phyloP scores from a whole-genome alignment of 176 grass and related monocot species.

The Rhipidocladum racemiflorum region DNA sequence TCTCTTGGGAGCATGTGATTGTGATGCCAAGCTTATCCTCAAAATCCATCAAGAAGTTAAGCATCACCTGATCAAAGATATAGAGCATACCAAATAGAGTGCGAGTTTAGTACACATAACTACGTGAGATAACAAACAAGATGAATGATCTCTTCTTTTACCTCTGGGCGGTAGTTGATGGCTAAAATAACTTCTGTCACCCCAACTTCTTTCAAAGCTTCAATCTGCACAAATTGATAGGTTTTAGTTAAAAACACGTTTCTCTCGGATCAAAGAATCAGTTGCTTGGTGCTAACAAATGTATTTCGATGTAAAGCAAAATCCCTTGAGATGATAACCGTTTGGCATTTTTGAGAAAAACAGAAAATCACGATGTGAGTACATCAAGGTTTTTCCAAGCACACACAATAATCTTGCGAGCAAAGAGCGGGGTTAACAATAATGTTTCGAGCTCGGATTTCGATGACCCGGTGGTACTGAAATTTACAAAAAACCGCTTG shows the following conservation, averaged over 20 bases:
- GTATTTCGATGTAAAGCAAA: background rate
- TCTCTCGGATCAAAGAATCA: background rate
- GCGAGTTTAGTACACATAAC: constrained; percentile 7
- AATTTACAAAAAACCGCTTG: no score
- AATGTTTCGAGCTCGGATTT: no score
- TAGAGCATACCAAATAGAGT: background rate
- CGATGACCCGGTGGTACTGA: no score
- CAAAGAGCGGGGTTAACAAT: no score
- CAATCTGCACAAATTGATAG: constrained; percentile 49
- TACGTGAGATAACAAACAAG: background rate
- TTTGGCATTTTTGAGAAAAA: background rate
- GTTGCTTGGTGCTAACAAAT: background rate
- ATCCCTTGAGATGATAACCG: background rate
- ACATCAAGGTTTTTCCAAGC: background rate
- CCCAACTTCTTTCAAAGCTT: constrained; percentile 82
- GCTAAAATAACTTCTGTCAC: constrained; percentile 88
- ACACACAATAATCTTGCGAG: background rate
- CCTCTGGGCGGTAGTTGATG: constrained; percentile 93
- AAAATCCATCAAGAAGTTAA: constrained; percentile 95
- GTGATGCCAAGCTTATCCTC: constrained; percentile 83
- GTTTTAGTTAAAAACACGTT: background rate
- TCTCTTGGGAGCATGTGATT: constrained; percentile 97
- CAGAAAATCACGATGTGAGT: background rate
- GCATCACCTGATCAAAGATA: constrained; percentile 77
- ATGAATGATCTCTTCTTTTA: constrained; percentile 17